Base-by-base conservation (phyloP, 352 stramenopile genomes). In the Phytopythium sindhum region DNA sequence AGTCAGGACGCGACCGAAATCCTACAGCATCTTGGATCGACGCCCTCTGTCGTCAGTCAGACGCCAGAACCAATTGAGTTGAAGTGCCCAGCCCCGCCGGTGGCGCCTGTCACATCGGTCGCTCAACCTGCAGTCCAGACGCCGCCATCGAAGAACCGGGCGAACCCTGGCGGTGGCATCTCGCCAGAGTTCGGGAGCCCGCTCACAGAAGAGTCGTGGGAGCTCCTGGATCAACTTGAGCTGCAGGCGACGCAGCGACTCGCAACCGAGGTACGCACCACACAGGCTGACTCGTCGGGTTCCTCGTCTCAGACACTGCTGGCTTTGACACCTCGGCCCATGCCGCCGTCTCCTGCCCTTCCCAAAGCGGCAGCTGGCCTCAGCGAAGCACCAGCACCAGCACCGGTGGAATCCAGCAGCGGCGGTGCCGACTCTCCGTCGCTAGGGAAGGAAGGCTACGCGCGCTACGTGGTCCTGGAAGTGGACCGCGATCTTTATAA, bases 181-280 rank as follows among this genome's bases (percentile, higher is more conserved):
- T 72, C 70, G 17, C 57, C 65, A 12, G 83, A 91, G 41, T 76
- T 79, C 28, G 86, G 84, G 39, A 82, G 75, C 24, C 80, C 86
- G 31, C 74, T 95, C n/a, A 91, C 84, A 5, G 80, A 87, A 23
- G 86, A 95, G 44, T 88, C 82, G 33, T 95, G 84, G 84, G 80
- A 86, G 15, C 57, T 89, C 44, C 53, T 93, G 14, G 84, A 95
- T 29, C 79, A 91, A 54, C 26, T 93, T 15, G 74, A 88, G 63
- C 81, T 78, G 33, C 64, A 93, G 75, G 75, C 77, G 4, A 84
- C 64, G 11, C 79, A 88, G 58, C 76, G 69, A 15, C 61, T 77
- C 24, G 66, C 65, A 11, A 44, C 31, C 17, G 52, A 58, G 29
- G 51, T 53, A 35, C 37, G 44, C 17, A 57, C 54, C 2, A 63